Base-by-base conservation (phyloP, 2,329 filamentous ascomycete genomes). In the Botrytis byssoidea region DNA sequence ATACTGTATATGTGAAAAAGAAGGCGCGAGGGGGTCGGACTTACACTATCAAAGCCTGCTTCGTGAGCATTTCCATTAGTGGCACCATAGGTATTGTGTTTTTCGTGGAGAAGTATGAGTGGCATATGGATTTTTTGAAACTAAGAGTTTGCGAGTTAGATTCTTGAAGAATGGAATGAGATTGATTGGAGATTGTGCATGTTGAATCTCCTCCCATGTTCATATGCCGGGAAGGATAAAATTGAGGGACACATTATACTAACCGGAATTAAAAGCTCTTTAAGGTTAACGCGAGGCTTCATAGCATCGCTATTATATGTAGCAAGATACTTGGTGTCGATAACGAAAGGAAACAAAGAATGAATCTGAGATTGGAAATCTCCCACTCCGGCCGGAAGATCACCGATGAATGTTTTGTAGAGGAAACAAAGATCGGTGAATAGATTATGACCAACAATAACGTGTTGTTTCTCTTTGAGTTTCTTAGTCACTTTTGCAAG, bases 401-500 rank as follows among this genome's bases (percentile, higher is more conserved):
- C 75, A 1, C 88, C 88, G 68, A 91, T 83, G 79, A 92, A 92
- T 1, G 85, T 86, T n/a, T 84, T 81, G 79, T 91, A 90, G 51
- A 92, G 81, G 77, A 91, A 91, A 51, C 88, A 85, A 4, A 92
- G 83, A 76, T 92, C 90, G 2, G 87, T 86, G 75, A 92, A 88
- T 74, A 89, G 84, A 77, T 92, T 92, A 81, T 92, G 90, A 0
- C 90, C 89, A 4, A 92, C 84, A 0, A 92, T 77, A 0, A 89
- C 76, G 0, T 81, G 83, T 3, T 74, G 75, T 20, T 76, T 77
- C 1, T 48, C 46, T 64, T 80, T 79, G 3, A 85, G 75, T 18
- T 73, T 73, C 18, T 65, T 46, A 0, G n/a, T 76, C 5, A 81
- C 76, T 22, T 76, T 44, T 29, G 75, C 71, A 35, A 77, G 74